phyloP scores from a whole-genome alignment of 2,329 filamentous ascomycete genomes.

The Furcasterigmium furcatum region DNA sequence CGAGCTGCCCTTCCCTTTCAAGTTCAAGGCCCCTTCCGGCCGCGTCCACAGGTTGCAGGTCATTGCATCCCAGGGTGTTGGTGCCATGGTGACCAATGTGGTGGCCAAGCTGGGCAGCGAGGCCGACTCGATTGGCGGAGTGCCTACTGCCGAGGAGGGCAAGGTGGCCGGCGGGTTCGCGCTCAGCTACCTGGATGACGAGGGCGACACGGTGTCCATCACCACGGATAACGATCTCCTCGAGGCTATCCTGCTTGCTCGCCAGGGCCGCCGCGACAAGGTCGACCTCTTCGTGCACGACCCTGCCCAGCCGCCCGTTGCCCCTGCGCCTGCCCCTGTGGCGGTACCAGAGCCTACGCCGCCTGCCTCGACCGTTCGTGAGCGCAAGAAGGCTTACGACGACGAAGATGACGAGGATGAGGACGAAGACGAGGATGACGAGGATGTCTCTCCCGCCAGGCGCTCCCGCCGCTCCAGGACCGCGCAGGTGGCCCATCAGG shows the following conservation, averaged over 20 bases:
- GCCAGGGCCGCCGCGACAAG: constrained; percentile 78
- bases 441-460: constrained; percentile 41
- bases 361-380: constrained; percentile 46
- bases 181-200: constrained; percentile 93
- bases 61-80: constrained; percentile 74
- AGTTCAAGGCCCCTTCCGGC: constrained; percentile 96
- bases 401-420: constrained; percentile 58
- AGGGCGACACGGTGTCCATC: constrained; percentile 94
- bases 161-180: constrained; percentile 81
- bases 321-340: constrained; percentile 48
- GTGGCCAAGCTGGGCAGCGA: constrained; percentile 82
- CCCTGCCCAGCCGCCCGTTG: constrained; percentile 81
- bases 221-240: constrained; percentile 91
- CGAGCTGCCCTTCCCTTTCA: constrained; percentile 89
- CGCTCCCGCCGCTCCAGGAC: constrained; percentile 37
- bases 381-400: constrained; percentile 42
- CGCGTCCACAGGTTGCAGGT: constrained; percentile 92
- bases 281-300: constrained; percentile 97
- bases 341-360: constrained; percentile 42
- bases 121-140: constrained; percentile 78
- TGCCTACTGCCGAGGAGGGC: constrained; percentile 74
- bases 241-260: constrained; percentile 83
- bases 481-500: constrained; percentile 43
- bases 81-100: constrained; percentile 73
- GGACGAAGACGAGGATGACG: constrained; percentile 50